Percentiles rank a stretch among this genome's conserved stretches.
These are phyloP conservation scores for Coemansia erecta DNA, from an alignment of 192 early-diverging fungal species.

Conservation along the genomic window DNA sequence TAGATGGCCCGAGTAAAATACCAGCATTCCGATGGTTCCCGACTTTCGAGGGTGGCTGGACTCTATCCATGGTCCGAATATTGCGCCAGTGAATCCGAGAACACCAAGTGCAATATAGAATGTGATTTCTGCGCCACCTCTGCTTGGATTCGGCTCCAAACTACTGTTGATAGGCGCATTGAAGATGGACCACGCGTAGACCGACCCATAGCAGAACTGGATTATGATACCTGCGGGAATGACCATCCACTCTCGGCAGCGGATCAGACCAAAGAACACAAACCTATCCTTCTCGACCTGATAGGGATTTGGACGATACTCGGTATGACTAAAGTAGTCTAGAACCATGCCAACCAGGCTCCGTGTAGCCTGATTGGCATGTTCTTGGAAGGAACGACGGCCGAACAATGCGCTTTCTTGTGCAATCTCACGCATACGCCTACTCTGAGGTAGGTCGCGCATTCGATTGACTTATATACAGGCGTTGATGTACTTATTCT, in stretches of 20 bases:
- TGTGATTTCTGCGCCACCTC: slow-evolving; percentile 55
- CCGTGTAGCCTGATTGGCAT: slow-evolving; percentile 3
- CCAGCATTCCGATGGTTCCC: slow-evolving; percentile 45
- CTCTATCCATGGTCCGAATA: slow-evolving; percentile 63
- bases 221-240: slow-evolving; percentile 60
- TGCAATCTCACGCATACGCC: slow-evolving; percentile 15
- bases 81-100: slow-evolving; percentile 57
- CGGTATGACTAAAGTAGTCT: slow-evolving; percentile 49
- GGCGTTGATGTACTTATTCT: too few species aligned
- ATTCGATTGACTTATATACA: slow-evolving; percentile 5
- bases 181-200: slow-evolving; percentile 68
- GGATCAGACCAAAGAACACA: slow-evolving; percentile 52
- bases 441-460: slow-evolving; percentile 6
- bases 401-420: slow-evolving; percentile 41
- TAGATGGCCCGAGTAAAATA: slow-evolving; percentile 58
- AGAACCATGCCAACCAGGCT: slow-evolving; percentile 20
- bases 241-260: slow-evolving; percentile 57
- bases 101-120: slow-evolving; percentile 63
- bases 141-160: slow-evolving; percentile 32
- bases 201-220: slow-evolving; percentile 63
- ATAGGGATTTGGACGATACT: slow-evolving; percentile 28
- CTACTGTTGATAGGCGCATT: slow-evolving; percentile 58
- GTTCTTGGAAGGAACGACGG: slow-evolving; percentile 35
- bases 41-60: slow-evolving; percentile 56
- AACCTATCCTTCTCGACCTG: slow-evolving; percentile 38